Conservation (phyloP, 106 monocot genomes). For the Phalaenopsis equestris region DNA sequence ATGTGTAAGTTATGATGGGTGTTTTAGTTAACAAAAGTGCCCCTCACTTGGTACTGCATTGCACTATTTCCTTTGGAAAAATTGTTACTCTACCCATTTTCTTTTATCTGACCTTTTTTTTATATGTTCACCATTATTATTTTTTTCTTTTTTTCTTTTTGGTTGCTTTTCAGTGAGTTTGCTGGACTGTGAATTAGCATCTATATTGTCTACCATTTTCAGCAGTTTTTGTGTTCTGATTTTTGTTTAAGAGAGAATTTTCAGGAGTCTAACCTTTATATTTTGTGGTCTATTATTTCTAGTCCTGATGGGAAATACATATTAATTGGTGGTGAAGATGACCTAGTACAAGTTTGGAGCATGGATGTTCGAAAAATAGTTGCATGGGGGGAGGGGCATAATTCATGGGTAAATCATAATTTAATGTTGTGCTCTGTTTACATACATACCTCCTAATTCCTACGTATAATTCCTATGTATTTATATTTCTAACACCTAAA, state of each 20-base stretch:
- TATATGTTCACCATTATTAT: too few relatives aligned
- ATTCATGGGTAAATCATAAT: constrained; percentile 13
- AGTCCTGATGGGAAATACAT: constrained; percentile 60
- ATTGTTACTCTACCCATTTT: background rate
- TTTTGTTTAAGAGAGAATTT: background rate
- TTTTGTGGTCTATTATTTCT: background rate
- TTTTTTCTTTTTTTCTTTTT: background rate
- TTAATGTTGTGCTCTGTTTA: background rate
- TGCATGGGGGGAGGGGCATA: constrained; percentile 67
- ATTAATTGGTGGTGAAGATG: constrained; percentile 61
- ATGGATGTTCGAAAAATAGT: constrained; percentile 50
- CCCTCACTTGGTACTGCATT: background rate
- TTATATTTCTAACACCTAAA: too few relatives aligned
- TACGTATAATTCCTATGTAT: too few relatives aligned
- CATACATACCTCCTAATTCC: too few relatives aligned
- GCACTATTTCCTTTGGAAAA: background rate
- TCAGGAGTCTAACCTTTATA: background rate
- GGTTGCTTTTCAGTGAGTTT: background rate
- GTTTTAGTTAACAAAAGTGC: background rate
- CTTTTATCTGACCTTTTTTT: background rate
- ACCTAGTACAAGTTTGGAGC: constrained; percentile 63
- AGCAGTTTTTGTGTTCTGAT: background rate
- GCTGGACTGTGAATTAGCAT: too few relatives aligned
- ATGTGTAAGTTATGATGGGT: too few relatives aligned
- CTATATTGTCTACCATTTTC: background rate